Percentiles rank a stretch among this genome's conserved stretches.
phyloP scores from a whole-genome alignment of 2,329 filamentous ascomycete species.

The Waltergamsia citrina region DNA sequence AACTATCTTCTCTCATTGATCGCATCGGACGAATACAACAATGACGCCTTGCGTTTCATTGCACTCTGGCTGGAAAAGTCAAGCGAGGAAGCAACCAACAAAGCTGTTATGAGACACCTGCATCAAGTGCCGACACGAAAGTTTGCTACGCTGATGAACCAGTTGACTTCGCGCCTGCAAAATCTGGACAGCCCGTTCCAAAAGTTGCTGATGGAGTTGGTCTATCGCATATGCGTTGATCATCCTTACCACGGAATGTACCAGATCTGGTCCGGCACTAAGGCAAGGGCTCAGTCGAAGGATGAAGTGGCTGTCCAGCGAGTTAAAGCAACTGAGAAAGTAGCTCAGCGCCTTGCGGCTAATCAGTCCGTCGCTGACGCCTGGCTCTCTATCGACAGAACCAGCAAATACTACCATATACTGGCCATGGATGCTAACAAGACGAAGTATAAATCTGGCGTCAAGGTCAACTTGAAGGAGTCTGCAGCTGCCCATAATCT shows the following conservation, averaged over 20 bases:
- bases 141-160: conserved; percentile 89
- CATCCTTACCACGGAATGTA: conserved; percentile 98
- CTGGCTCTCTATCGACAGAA: conserved; percentile 65
- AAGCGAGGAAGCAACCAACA: conserved; percentile 66
- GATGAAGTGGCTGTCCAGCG: conserved; percentile 70
- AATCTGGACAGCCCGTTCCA: conserved; percentile 67
- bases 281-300: conserved; percentile 56
- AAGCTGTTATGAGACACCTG: conserved; percentile 62
- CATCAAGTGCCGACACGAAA: conserved; percentile 76
- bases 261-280: conserved; percentile 80
- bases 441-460: conserved; percentile 56
- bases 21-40: conserved; percentile 81
- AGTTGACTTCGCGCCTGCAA: conserved; percentile 86
- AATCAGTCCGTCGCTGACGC: conserved; percentile 40
- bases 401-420: conserved; percentile 56
- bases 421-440: conserved; percentile 58
- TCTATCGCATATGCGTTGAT: conserved; percentile 78
- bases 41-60: conserved; percentile 84
- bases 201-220: conserved; percentile 58
- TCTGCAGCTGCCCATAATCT: conserved; percentile 54
- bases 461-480: conserved; percentile 55
- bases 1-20: conserved; percentile 83
- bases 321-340: conserved; percentile 59
- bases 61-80: conserved; percentile 89
- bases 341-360: conserved; percentile 52